Percentiles rank a stretch among this genome's conserved stretches.
Evolutionary conservation across 768 basidiomycete species (phyloP).

Genomic region (Pleurotus citrinopileatus): DNA sequence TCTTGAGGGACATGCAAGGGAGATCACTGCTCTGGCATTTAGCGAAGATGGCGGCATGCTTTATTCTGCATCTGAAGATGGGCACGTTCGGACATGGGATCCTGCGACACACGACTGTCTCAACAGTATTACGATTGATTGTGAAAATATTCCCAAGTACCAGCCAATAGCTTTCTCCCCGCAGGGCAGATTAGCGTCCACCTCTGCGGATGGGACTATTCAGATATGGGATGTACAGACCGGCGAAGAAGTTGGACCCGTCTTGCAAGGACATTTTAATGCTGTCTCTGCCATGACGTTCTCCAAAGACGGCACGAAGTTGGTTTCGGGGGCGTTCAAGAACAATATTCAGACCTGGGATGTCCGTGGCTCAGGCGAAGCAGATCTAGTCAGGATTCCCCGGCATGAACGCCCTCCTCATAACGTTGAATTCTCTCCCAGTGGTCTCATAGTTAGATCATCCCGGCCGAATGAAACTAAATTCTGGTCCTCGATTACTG

Average conservation of each 20-base stretch:
- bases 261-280: slow-evolving; percentile 2
- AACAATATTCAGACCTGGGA: slow-evolving; percentile 7
- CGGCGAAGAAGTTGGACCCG: background rate
- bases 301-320: slow-evolving; percentile 2
- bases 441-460: background rate
- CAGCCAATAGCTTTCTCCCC: slow-evolving; percentile 8
- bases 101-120: background rate
- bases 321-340: slow-evolving; percentile 5
- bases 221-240: slow-evolving; percentile 2
- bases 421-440: background rate
- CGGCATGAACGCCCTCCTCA: slow-evolving; percentile 5
- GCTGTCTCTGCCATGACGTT: slow-evolving; percentile 3
- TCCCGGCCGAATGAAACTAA: background rate
- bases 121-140: background rate
- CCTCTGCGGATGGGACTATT: slow-evolving; percentile 4
- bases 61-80: slow-evolving; percentile 7
- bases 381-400: background rate
- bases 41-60: slow-evolving; percentile 3
- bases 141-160: background rate
- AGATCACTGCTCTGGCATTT: slow-evolving; percentile 7
- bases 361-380: background rate
- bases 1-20: slow-evolving; percentile 6
- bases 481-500: slow-evolving; percentile 1
- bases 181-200: slow-evolving; percentile 2
- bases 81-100: slow-evolving; percentile 6